These are phyloP conservation scores for Hypoxylon sp. DNA, from an alignment of 2,329 filamentous ascomycete genomes.

Conservation along the genomic window DNA sequence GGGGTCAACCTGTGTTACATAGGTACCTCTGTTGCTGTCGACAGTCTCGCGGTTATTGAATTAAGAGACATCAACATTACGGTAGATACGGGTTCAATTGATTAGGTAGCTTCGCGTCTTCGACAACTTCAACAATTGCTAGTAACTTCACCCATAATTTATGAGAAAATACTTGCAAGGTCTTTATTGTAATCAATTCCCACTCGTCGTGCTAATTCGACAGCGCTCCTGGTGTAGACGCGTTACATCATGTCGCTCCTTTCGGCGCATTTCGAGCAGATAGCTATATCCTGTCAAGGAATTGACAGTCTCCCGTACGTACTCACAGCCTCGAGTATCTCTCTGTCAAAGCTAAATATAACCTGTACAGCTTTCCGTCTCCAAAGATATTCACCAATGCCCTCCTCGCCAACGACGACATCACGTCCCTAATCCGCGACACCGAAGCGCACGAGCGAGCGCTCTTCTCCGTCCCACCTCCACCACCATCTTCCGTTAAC, in stretches of 20 bases:
- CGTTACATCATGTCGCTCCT: slow-evolving; percentile 73
- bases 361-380: slow-evolving; percentile 78
- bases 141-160: no score
- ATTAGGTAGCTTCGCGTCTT: neutral
- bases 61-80: slow-evolving; percentile 1
- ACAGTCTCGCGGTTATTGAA: neutral
- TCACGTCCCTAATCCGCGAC: slow-evolving; percentile 93
- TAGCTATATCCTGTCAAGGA: slow-evolving; percentile 79
- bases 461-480: slow-evolving; percentile 89
- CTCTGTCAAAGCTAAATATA: neutral
- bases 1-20: slow-evolving; percentile 6
- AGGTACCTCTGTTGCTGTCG: neutral
- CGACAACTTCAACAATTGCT: no score
- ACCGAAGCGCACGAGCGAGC: slow-evolving; percentile 95
- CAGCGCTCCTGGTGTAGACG: slow-evolving; percentile 5
- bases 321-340: neutral
- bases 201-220: neutral
- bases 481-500: slow-evolving; percentile 64
- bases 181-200: neutral
- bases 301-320: slow-evolving; percentile 80
- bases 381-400: slow-evolving; percentile 98
- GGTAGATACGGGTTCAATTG: neutral
- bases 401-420: slow-evolving; percentile 87
- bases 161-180: neutral
- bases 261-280: slow-evolving; percentile 80